Percentiles rank a stretch among this genome's conserved stretches.
These are phyloP conservation scores for Paecilomyces niveus DNA, from an alignment of 2,329 filamentous ascomycete genomes.

Conservation along the genomic window DNA sequence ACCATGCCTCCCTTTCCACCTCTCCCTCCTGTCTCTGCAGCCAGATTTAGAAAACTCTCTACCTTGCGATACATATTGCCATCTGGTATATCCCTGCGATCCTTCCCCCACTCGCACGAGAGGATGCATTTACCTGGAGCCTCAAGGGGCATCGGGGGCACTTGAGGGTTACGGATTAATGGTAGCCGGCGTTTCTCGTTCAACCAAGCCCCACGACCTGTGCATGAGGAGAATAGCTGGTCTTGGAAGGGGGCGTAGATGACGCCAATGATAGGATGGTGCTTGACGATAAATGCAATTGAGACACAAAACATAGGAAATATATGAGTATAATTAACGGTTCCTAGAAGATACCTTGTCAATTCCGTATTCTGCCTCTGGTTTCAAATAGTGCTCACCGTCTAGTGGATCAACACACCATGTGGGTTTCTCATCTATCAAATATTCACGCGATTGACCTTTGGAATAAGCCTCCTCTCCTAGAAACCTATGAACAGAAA, in stretches of 20 bases:
- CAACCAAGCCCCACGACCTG: conserved; percentile 61
- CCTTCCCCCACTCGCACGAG: conserved; percentile 74
- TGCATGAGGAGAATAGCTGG: conserved; percentile 63
- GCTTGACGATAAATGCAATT: conserved; percentile 59
- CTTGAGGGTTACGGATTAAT: conserved; percentile 51
- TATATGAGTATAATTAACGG: conserved; percentile 73
- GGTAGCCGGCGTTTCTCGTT: conserved; percentile 59
- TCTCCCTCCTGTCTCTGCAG: conserved; percentile 56
- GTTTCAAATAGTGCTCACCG: conserved; percentile 33
- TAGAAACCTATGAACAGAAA: conserved; percentile 51
- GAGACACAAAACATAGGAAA: conserved; percentile 78
- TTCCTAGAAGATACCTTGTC: conserved; percentile 35
- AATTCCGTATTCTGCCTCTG: conserved; percentile 1
- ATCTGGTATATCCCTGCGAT: conserved; percentile 57
- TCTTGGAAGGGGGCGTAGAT: conserved; percentile 65
- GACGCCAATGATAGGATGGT: conserved; percentile 59
- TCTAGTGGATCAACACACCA: conserved; percentile 75
- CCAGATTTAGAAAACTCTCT: conserved; percentile 69
- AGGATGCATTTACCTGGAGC: conserved; percentile 66
- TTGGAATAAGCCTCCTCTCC: conserved; percentile 72
- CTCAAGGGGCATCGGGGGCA: conserved; percentile 55
- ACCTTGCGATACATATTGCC: conserved; percentile 67
- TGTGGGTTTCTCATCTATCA: conserved; percentile 57
- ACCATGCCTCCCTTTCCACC: conserved; percentile 70
- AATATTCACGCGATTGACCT: conserved; percentile 59